phyloP scores from a whole-genome alignment of 192 early-diverging fungal genomes.

The Ambispora gerdemannii region DNA sequence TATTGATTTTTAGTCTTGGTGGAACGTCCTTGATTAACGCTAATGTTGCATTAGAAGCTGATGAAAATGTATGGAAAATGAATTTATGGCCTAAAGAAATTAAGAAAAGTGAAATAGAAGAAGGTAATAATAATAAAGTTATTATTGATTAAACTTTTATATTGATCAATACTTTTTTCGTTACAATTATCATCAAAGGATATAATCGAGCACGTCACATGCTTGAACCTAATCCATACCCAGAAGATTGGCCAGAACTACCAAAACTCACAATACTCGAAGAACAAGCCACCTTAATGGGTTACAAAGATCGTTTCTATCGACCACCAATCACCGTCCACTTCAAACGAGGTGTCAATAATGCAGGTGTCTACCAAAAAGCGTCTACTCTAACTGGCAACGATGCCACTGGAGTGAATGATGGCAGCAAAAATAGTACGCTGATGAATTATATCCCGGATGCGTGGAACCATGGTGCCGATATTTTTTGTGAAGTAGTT shows the following conservation, averaged over 20 bases:
- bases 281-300: constrained; percentile 35
- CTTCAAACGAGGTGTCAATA: constrained; percentile 42
- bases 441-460: constrained; percentile 50
- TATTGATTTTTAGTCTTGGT: constrained; percentile 43
- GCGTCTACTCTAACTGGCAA: constrained; percentile 42
- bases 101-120: constrained; percentile 27
- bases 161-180: not conserved
- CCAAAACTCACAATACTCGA: constrained; percentile 42
- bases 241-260: constrained; percentile 39
- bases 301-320: constrained; percentile 35
- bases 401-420: constrained; percentile 45
- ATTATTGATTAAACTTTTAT: not conserved
- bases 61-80: constrained; percentile 39
- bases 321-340: constrained; percentile 41
- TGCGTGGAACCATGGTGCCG: constrained; percentile 50
- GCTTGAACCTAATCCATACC: constrained; percentile 40
- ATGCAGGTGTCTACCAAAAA: constrained; percentile 42
- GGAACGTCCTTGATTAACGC: constrained; percentile 49
- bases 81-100: constrained; percentile 42
- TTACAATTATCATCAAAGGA: constrained; percentile 33
- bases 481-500: constrained; percentile 40
- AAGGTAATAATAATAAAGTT: too few species aligned
- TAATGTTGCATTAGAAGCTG: constrained; percentile 42
- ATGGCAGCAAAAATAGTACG: constrained; percentile 47
- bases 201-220: constrained; percentile 39